Evolutionary conservation across 257 asterid genomes (phyloP).

Genomic region (Coffea eugenioides): DNA sequence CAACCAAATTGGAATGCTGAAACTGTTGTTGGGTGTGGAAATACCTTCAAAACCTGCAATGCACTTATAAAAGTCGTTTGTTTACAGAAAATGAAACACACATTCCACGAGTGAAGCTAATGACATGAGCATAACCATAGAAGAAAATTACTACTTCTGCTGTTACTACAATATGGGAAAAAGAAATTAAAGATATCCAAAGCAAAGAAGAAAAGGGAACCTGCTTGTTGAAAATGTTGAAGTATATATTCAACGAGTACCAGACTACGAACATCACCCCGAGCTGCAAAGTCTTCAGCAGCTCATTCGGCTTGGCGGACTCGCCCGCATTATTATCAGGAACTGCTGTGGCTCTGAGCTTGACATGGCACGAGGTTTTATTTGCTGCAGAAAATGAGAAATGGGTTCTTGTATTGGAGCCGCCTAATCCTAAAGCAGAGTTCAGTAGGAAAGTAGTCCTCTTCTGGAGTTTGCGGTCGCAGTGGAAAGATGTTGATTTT

Average conservation of each 20-base stretch:
- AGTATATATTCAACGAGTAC: conserved; percentile 76
- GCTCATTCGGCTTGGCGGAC: conserved; percentile 11
- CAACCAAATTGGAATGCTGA: conserved; percentile 85
- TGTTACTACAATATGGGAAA: background rate
- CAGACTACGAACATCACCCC: conserved; percentile 71
- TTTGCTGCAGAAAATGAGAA: background rate
- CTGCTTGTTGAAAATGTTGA: conserved; percentile 91
- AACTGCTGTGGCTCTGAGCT: conserved; percentile 44
- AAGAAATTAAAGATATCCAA: background rate
- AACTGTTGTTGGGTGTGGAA: conserved; percentile 73
- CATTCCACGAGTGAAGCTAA: background rate
- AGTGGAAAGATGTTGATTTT: background rate
- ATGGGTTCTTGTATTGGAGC: conserved; percentile 5
- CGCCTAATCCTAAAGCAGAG: background rate
- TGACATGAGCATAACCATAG: too few species aligned
- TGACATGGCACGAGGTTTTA: conserved; percentile 21
- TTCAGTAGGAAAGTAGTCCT: background rate
- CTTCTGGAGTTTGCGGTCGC: background rate
- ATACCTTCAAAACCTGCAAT: conserved; percentile 69
- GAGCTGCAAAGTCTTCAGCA: conserved; percentile 44
- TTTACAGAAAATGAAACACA: background rate
- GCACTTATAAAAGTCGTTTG: background rate
- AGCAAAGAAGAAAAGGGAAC: conserved; percentile 21
- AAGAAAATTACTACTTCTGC: too few species aligned
- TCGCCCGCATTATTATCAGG: conserved; percentile 37